A percentile compares a stretch with the other conserved stretches of the same genome.
phyloP scores from a whole-genome alignment of 768 basidiomycete genomes.

The Mycena olivaceomarginata region DNA sequence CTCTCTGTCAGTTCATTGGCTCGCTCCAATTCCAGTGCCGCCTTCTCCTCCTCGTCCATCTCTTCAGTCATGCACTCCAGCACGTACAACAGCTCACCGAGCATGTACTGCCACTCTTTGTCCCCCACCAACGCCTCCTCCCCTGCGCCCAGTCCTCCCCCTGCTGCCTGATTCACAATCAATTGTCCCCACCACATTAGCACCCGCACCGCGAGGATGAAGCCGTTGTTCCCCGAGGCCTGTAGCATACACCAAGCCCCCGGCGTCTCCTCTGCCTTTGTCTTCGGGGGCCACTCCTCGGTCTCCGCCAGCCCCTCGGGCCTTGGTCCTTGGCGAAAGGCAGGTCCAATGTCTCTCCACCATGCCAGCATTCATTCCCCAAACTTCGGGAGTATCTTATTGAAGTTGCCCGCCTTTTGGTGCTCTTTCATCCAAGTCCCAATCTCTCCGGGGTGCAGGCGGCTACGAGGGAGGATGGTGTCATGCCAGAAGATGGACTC shows the following conservation, averaged over 20 bases:
- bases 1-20: too few species aligned
- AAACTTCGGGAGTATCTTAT: background rate
- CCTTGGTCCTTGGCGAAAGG: background rate
- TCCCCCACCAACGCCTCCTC: background rate
- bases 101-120: background rate
- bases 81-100: background rate
- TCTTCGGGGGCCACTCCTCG: background rate
- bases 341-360: conserved; percentile 2
- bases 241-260: background rate
- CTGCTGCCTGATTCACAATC: background rate
- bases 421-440: conserved; percentile 30
- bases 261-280: background rate
- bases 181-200: background rate
- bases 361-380: background rate
- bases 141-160: background rate
- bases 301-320: background rate
- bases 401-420: background rate
- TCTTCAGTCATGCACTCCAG: too few species aligned
- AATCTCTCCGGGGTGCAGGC: conserved; percentile 1
- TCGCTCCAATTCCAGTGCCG: too few species aligned
- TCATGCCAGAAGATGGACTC: background rate
- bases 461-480: background rate
- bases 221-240: background rate
- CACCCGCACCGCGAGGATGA: background rate
- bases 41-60: too few species aligned